Evolutionary conservation across 805 yeast genomes (phyloP).

Genomic region (Schizosaccharomyces lindneri): DNA sequence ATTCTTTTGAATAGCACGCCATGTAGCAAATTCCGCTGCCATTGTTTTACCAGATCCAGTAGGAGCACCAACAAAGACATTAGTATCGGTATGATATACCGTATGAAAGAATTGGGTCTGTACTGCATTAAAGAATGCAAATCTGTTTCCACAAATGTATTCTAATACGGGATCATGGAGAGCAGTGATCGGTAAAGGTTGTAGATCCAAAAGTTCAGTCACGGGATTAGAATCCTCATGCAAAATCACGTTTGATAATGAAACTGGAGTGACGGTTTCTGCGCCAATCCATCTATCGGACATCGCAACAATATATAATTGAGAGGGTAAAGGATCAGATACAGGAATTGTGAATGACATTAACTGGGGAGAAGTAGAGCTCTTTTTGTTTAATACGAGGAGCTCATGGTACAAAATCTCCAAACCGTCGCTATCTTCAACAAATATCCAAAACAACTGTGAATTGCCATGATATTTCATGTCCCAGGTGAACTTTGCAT

Average conservation of each 20-base stretch:
- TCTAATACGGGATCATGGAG: slow-evolving; percentile 45
- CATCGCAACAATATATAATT: slow-evolving; percentile 49
- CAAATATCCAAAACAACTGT: slow-evolving; percentile 77
- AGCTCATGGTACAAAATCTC: slow-evolving; percentile 62
- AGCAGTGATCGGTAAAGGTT: slow-evolving; percentile 70
- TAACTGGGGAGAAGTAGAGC: slow-evolving; percentile 31
- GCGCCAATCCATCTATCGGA: slow-evolving; percentile 83
- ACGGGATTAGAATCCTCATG: slow-evolving; percentile 73
- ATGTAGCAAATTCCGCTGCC: slow-evolving; percentile 87
- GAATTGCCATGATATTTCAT: slow-evolving; percentile 53
- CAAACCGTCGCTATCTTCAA: slow-evolving; percentile 59
- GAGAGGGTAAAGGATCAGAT: slow-evolving; percentile 73
- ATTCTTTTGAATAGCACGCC: slow-evolving; percentile 67
- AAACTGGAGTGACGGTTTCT: slow-evolving; percentile 48
- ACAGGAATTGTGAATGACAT: slow-evolving; percentile 84
- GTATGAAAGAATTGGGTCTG: slow-evolving; percentile 93
- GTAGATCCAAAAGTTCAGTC: slow-evolving; percentile 52
- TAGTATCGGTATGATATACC: slow-evolving; percentile 49
- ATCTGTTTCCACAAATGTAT: slow-evolving; percentile 36
- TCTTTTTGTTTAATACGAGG: slow-evolving; percentile 38
- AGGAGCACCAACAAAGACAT: slow-evolving; percentile 87
- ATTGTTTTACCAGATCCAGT: slow-evolving; percentile 97
- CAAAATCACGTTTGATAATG: slow-evolving; percentile 70
- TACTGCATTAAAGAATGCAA: slow-evolving; percentile 89
- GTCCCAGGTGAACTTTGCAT: slow-evolving; percentile 74